These are phyloP conservation scores for Diaporthe citri DNA, from an alignment of 2,329 filamentous ascomycete species.

Conservation along the genomic window DNA sequence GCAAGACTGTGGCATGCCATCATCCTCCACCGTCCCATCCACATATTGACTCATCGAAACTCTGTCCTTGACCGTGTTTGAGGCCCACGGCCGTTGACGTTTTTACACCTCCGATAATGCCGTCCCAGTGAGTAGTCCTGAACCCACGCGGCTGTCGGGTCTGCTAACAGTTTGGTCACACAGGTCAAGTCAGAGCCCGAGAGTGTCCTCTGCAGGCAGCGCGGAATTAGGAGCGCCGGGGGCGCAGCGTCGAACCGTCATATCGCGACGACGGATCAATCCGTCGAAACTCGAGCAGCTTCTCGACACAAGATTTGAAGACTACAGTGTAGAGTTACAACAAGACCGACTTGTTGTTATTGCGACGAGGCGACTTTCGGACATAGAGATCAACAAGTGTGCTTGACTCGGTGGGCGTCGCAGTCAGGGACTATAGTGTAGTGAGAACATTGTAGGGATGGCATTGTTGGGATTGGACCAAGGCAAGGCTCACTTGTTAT, in stretches of 20 bases:
- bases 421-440: neutral
- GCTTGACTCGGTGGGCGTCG: neutral
- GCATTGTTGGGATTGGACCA: neutral
- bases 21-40: neutral
- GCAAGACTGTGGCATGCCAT: neutral
- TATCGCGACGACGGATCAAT: neutral
- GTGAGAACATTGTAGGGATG: neutral
- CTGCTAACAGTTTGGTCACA: neutral
- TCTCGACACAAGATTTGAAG: neutral
- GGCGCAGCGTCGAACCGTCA: neutral
- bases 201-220: too few species aligned
- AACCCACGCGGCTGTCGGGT: neutral
- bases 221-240: neutral
- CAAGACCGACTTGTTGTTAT: neutral
- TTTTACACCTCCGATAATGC: neutral
- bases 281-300: neutral
- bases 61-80: neutral
- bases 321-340: neutral
- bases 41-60: neutral
- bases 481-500: neutral
- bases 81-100: neutral
- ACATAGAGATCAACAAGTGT: neutral
- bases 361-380: neutral
- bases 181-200: neutral
- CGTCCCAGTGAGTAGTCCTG: neutral